Conservation (phyloP, 768 basidiomycete species). For the Chalciporus piperatus region DNA sequence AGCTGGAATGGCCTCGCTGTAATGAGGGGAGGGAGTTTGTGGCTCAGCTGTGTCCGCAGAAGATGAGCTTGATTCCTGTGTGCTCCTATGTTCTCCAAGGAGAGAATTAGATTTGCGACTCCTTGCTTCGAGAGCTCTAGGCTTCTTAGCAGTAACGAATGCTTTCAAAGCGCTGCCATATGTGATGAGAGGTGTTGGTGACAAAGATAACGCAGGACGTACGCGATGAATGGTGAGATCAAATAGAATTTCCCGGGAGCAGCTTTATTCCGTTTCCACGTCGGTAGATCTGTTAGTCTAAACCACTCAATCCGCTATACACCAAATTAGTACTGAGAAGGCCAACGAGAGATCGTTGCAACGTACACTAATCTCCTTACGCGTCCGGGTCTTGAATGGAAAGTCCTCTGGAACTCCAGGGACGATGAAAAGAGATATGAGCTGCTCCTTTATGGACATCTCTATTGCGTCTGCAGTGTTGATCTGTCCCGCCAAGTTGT, state of each 20-base stretch:
- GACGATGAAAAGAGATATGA: conserved; percentile 88
- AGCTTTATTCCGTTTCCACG: conserved; percentile 80
- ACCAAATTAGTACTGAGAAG: conserved; percentile 7
- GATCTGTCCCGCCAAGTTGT: conserved; percentile 72
- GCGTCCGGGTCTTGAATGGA: conserved; percentile 87
- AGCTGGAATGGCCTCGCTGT: conserved; percentile 39
- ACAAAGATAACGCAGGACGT: conserved; percentile 25
- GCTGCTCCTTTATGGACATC: conserved; percentile 86
- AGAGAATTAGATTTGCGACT: conserved; percentile 35
- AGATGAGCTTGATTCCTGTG: conserved; percentile 67
- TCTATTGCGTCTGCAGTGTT: conserved; percentile 71
- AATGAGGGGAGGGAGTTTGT: conserved; percentile 62
- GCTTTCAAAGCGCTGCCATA: conserved; percentile 44
- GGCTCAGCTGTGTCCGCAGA: conserved; percentile 59
- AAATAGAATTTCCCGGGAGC: conserved; percentile 85
- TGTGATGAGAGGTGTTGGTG: conserved; percentile 3
- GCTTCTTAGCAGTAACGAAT: conserved; percentile 65
- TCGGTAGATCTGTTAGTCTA: conserved; percentile 81
- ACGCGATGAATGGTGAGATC: conserved; percentile 92
- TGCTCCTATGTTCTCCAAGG: conserved; percentile 31
- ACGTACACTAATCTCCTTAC: conserved; percentile 96
- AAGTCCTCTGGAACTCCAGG: conserved; percentile 85
- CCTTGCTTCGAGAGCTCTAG: conserved; percentile 37
- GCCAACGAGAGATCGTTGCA: conserved; percentile 2
- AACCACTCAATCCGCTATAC: conserved; percentile 96